Evolutionary conservation across 495 filamentous ascomycete species (phyloP), one percentile per base, ranked within the genome.

Genomic region (Sphaerosporella brunnea): DNA sequence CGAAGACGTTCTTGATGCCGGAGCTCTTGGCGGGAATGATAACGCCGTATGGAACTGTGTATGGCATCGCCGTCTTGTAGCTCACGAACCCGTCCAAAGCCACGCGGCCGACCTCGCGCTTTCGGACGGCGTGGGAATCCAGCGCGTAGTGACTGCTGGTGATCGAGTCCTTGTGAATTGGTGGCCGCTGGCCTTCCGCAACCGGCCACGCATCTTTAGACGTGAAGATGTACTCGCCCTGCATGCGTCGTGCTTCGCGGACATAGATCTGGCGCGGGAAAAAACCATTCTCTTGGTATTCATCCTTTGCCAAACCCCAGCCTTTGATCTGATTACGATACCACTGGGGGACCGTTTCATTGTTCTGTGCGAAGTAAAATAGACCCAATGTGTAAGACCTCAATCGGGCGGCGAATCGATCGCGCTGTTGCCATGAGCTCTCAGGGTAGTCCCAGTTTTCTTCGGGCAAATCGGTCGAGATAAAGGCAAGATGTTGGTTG

Each of bases 231-330:
- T 16, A 50, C 24, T 34, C 23, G 10, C 46, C 46, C 11, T 40
- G 32, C 35, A 48, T 21, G 13, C 46, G 32, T 2, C 46, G 15
- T 28, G 20, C 47, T 35, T 50, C 47, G 16, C 47, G 36, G 24
- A 50, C 37, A 34, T 50, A 50, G 11, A 50, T 25, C 20, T 50
- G 47, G 1, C 47, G 8, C 2, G 47, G 38, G 38, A 50, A 50
- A 25, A 2, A 37, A 20, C 35, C 23, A 23, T 50, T 50, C 11
- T 50, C 47, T 8, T 8, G 20, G 34, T 50, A 50, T 23, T 50
- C 47, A 23, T 50, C 47, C 16, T 34, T 42, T 43, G 38, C 47
- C 20, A 50, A 23, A 10, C 47, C 47, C 47, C 38, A 50, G 21
- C 13, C 19, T 21, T 26, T 35, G 23, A 40, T 28, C 11, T 48